phyloP scores from a whole-genome alignment of 1,284 basidiomycete genomes.

The Cutaneotrichosporon dermatis region DNA sequence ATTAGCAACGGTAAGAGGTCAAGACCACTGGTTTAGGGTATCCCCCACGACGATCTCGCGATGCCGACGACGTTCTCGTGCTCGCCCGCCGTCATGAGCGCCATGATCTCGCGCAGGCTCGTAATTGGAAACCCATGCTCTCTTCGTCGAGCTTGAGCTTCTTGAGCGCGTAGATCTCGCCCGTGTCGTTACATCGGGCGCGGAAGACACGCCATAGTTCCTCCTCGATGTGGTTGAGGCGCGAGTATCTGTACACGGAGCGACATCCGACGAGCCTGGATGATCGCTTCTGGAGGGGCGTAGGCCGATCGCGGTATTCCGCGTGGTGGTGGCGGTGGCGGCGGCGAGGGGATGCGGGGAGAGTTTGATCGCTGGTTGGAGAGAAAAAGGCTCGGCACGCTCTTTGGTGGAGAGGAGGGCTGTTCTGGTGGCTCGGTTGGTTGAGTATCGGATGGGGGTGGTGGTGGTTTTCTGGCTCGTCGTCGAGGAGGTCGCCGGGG shows the following conservation, averaged over 20 bases:
- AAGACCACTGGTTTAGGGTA: slow-evolving; percentile 89
- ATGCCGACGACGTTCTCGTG: slow-evolving; percentile 95
- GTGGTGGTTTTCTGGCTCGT: neutral
- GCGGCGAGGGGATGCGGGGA: neutral
- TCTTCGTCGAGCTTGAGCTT: slow-evolving; percentile 98
- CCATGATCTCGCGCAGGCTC: slow-evolving; percentile 87
- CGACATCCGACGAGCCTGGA: slow-evolving; percentile 73
- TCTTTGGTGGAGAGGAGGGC: no score
- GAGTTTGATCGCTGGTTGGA: neutral
- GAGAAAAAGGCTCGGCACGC: no score
- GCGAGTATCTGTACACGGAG: slow-evolving; percentile 86
- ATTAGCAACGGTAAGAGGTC: slow-evolving; percentile 17
- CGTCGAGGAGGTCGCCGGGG: slow-evolving; percentile 10
- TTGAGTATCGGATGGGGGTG: neutral
- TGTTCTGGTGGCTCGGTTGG: neutral
- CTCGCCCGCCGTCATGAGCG: slow-evolving; percentile 75
- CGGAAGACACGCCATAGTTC: slow-evolving; percentile 99
- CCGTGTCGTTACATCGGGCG: slow-evolving; percentile 86
- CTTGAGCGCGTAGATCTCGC: slow-evolving; percentile 93
- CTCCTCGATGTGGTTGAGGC: slow-evolving; percentile 97
- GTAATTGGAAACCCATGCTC: slow-evolving; percentile 97
- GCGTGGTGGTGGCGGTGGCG: neutral
- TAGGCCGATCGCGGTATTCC: slow-evolving; percentile 27
- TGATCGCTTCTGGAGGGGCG: slow-evolving; percentile 70
- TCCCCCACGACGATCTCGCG: slow-evolving; percentile 99